Base-by-base conservation (phyloP, 2,329 filamentous ascomycete species). In the Neocucurbitaria cava region DNA sequence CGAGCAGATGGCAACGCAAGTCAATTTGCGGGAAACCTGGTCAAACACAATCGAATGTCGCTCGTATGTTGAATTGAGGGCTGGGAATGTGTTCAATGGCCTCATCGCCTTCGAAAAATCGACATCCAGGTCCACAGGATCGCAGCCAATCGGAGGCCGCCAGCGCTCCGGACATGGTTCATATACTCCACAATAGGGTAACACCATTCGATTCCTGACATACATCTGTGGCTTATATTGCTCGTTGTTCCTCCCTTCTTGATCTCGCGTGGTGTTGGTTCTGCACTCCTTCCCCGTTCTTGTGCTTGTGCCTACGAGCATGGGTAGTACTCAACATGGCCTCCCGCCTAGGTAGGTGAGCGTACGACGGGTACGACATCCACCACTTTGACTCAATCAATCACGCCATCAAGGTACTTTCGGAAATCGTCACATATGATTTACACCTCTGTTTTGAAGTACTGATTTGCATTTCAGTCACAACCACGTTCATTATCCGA, bases 381-480 rank as follows among this genome's bases (percentile, higher is more conserved):
- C 40, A 44, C 30, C 44, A 23, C 36, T 20, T 15, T 54, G 17
- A 35, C 30, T 35, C 31, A 15, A 18, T 20, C 26, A 38, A 52
- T 62, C 57, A 61, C 58, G 49, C 59, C 65, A 67, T 65, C 63
- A 63, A 23, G 54, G 59, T 66, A 35, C 54, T 24, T 43, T 28
- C 30, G 6, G 15, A 24, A 15, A 31, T 26, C 15, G 39, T 31
- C 30, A 44, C 30, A 18, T 11, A 31, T 5, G 3, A 3, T 15
- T 9, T 15, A 40, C 6, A 24, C 13, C 15, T 23, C 15, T n/a
- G 21, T 13, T 5, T 23, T 23, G 3, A 9, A 8, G 5, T 24
- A 40, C 38, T 40, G 38, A 40, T 40, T 23, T 51, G 46, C 38
- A 44, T 41, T 54, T 2, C 45, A 49, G 52, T 42, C 43, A 51